A percentile compares a stretch with the other conserved stretches of the same genome.
Conservation (phyloP, 2,329 filamentous ascomycete species). For the Calonectria pseudoturangicola region DNA sequence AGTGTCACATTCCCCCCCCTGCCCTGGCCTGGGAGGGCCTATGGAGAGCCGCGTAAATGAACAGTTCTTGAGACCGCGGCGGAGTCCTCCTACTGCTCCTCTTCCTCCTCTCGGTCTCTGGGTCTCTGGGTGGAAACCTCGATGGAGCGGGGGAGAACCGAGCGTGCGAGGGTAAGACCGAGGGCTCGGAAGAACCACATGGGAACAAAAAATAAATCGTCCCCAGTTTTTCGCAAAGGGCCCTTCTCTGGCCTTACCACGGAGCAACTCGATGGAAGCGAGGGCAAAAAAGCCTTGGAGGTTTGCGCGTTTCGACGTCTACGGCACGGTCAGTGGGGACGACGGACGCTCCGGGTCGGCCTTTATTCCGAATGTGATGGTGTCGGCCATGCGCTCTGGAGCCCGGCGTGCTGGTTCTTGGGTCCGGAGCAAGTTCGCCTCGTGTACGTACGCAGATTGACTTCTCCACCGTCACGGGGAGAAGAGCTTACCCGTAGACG, state of each 20-base stretch:
- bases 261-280: conserved; percentile 29
- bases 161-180: conserved; percentile 20
- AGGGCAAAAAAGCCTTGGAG: conserved; percentile 9
- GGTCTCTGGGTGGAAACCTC: background rate
- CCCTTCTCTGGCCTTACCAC: conserved; percentile 31
- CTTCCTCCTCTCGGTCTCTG: background rate
- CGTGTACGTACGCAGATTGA: conserved; percentile 16
- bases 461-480: conserved; percentile 20
- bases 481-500: conserved; percentile 16
- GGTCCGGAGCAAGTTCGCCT: conserved; percentile 19
- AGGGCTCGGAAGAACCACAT: conserved; percentile 21
- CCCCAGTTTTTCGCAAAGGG: conserved; percentile 22
- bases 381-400: conserved; percentile 16
- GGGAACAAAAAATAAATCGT: conserved; percentile 21
- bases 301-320: conserved; percentile 9
- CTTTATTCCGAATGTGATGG: conserved; percentile 21
- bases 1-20: background rate
- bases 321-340: conserved; percentile 22
- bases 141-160: conserved; percentile 9
- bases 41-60: conserved; percentile 29
- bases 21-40: conserved; percentile 5
- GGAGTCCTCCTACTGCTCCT: no score
- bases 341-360: conserved; percentile 18
- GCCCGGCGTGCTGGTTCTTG: conserved; percentile 19
- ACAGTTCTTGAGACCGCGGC: conserved; percentile 15